Percentiles rank a stretch among this genome's conserved stretches.
These are phyloP conservation scores for Geosmithia flava DNA, from an alignment of 2,329 filamentous ascomycete genomes.

Conservation along the genomic window DNA sequence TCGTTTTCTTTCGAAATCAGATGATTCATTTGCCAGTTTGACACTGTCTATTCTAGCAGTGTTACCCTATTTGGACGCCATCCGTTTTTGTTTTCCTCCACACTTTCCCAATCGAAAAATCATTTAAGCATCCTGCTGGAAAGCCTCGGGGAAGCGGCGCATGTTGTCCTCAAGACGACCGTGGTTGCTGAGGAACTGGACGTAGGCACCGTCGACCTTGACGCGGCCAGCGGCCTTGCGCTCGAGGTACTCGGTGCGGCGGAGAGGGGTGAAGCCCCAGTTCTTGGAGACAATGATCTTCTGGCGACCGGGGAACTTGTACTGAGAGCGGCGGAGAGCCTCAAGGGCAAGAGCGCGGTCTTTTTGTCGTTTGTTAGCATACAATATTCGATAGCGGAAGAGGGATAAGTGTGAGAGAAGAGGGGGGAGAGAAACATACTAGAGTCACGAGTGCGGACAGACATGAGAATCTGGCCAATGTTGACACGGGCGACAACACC, in stretches of 20 bases:
- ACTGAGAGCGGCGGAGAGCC: conserved; percentile 97
- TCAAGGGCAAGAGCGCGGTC: conserved; percentile 90
- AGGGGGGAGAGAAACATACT: conserved; percentile 39
- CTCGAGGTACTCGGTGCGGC: conserved; percentile 93
- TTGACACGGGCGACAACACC: conserved; percentile 98
- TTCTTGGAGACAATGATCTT: conserved; percentile 99
- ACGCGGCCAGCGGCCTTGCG: conserved; percentile 89
- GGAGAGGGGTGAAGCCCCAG: conserved; percentile 99
- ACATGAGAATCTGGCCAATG: conserved; percentile 99
- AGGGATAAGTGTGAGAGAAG: background rate
- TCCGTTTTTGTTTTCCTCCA: conserved; percentile 4
- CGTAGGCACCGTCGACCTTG: conserved; percentile 97
- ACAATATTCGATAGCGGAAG: background rate
- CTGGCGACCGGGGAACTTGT: conserved; percentile 99
- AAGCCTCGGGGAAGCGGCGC: conserved; percentile 88
- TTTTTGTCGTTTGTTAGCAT: conserved; percentile 18
- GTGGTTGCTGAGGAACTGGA: conserved; percentile 97
- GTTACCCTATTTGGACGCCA: conserved; percentile 16
- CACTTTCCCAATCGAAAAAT: background rate
- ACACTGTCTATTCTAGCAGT: background rate
- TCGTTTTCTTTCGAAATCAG: background rate
- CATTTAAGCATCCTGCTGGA: conserved; percentile 44
- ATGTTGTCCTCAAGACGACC: conserved; percentile 80
- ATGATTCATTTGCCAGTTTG: conserved; percentile 2
- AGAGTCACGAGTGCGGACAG: conserved; percentile 90